Percentiles rank a stretch among this genome's conserved stretches.
Conservation (phyloP, 2,329 filamentous ascomycete genomes). For the Xylaria polymorpha region DNA sequence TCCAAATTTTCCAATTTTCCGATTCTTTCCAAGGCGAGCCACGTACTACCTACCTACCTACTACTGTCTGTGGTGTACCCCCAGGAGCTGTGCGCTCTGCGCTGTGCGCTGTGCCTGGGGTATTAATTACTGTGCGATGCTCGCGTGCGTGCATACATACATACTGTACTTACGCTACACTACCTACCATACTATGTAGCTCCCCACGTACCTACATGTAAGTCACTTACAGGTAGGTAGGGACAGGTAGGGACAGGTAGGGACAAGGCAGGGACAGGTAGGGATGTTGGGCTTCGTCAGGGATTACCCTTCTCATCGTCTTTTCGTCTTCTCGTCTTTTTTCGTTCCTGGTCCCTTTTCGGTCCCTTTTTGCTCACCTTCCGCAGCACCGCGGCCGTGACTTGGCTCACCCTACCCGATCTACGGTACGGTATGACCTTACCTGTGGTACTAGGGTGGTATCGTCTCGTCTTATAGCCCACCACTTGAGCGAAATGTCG, state of each 20-base stretch:
- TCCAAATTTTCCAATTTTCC: no score
- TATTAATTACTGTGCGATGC: neutral
- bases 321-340: constrained; percentile 8
- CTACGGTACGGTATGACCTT: constrained; percentile 33
- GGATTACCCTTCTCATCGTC: constrained; percentile 21
- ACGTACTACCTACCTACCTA: neutral
- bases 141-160: neutral
- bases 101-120: neutral
- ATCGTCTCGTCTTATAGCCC: constrained; percentile 30
- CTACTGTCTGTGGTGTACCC: neutral
- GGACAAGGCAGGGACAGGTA: neutral
- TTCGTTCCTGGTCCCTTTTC: constrained; percentile 23
- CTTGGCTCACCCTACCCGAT: constrained; percentile 33
- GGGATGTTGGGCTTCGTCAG: constrained; percentile 25
- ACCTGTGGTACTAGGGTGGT: constrained; percentile 30
- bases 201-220: neutral
- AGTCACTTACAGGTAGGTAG: no score
- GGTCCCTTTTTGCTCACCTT: constrained; percentile 37
- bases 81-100: neutral
- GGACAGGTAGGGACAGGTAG: no score
- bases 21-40: neutral
- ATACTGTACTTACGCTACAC: neutral
- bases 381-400: constrained; percentile 19
- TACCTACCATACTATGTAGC: neutral
- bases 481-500: constrained; percentile 15